Evolutionary conservation across 139 green algal species (phyloP).

Genomic region (Ettlia oleoabundans): DNA sequence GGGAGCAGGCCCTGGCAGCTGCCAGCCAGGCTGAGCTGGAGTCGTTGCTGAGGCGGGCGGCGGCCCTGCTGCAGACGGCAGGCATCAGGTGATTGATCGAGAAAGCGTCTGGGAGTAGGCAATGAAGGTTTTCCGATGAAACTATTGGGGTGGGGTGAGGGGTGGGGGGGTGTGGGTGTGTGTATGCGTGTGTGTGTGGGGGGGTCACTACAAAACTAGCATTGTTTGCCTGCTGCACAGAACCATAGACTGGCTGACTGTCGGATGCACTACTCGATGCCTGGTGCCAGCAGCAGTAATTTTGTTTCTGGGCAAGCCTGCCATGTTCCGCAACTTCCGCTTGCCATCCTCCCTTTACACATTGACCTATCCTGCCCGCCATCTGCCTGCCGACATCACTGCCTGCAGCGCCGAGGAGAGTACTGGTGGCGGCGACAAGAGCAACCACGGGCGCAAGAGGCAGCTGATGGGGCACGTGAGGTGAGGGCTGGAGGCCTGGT

Average conservation of each 20-base stretch:
- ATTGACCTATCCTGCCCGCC: too few species aligned
- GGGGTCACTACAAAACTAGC: too few species aligned
- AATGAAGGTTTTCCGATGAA: neutral
- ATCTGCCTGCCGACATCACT: too few species aligned
- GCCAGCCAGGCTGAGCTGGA: conserved; percentile 40
- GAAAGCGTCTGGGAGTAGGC: neutral
- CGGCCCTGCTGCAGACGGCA: conserved; percentile 27
- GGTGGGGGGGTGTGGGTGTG: too few species aligned
- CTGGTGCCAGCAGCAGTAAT: too few species aligned
- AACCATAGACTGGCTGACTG: too few species aligned
- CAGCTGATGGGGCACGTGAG: conserved; percentile 35
- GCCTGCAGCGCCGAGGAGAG: conserved; percentile 30
- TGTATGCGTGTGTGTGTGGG: neutral
- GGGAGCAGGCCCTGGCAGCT: neutral
- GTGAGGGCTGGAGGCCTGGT: neutral
- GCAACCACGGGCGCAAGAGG: conserved; percentile 35
- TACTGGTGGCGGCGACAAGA: conserved; percentile 36
- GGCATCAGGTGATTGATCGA: conserved; percentile 21
- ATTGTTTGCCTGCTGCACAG: too few species aligned
- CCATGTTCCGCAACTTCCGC: too few species aligned
- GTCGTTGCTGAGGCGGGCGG: conserved; percentile 20
- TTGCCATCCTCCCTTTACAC: too few species aligned
- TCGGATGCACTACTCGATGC: too few species aligned
- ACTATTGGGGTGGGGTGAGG: too few species aligned
- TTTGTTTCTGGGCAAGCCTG: too few species aligned